These are phyloP conservation scores for Pseudonectria buxi DNA, from an alignment of 2,329 filamentous ascomycete genomes.

Conservation along the genomic window DNA sequence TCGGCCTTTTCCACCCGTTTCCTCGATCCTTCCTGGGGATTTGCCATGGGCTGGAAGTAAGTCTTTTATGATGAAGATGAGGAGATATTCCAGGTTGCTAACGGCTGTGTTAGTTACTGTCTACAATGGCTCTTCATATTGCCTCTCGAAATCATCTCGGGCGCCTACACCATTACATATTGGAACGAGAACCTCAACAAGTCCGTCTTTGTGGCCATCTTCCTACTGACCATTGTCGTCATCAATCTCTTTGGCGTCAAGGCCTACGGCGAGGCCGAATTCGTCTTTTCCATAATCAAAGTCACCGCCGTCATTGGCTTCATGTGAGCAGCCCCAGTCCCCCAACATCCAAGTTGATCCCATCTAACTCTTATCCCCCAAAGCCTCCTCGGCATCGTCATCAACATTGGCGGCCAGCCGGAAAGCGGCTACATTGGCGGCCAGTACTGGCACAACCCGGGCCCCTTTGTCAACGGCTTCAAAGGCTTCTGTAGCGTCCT, in stretches of 20 bases:
- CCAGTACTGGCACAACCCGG: conserved; percentile 68
- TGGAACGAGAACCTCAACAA: conserved; percentile 62
- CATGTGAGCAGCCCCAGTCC: conserved; percentile 51
- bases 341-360: background rate
- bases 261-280: conserved; percentile 85
- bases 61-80: conserved; percentile 24
- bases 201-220: conserved; percentile 75
- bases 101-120: conserved; percentile 61
- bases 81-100: background rate
- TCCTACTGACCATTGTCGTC: conserved; percentile 63
- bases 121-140: conserved; percentile 81
- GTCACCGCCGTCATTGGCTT: conserved; percentile 80
- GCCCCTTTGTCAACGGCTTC: conserved; percentile 77
- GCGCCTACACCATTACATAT: conserved; percentile 74
- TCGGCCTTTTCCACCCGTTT: conserved; percentile 92
- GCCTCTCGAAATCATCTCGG: conserved; percentile 80
- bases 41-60: conserved; percentile 91
- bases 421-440: conserved; percentile 73
- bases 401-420: conserved; percentile 75
- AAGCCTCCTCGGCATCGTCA: conserved; percentile 77
- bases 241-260: conserved; percentile 89
- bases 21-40: conserved; percentile 88
- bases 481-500: conserved; percentile 73
- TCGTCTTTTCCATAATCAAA: conserved; percentile 80
- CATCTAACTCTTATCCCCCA: conserved; percentile 6